Base-by-base conservation (phyloP, 192 early-diverging fungal genomes). In the Coemansia sp. region DNA sequence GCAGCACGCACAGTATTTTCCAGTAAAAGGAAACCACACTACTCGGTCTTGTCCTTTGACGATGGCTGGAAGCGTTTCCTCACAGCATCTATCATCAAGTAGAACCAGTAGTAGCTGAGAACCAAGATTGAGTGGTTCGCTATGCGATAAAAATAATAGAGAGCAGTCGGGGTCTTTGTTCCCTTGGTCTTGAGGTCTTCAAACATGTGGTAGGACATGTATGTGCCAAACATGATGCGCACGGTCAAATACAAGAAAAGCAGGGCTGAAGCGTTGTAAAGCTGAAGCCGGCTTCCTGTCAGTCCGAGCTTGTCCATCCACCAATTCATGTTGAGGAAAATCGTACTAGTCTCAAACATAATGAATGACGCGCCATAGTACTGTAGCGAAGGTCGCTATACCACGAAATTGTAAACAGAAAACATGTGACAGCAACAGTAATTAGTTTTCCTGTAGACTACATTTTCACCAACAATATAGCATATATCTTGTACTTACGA, bases 241-340 rank as follows among this genome's bases (percentile, higher is more conserved):
- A 85, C 86, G 30, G 55, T 34, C 53, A 98, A 89, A 76, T 95
- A 98, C 6, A 86, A 73, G 23, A 61, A 58, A 25, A 98, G 64
- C 45, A 98, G 72, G 14, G 89, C 54, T n/a, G 90, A 61, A 25
- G 93, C 95, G 65, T 98, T 98, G 64, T 91, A 82, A 52, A 89
- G 59, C 73, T 95, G 95, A 29, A 89, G 70, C 17, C 73, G 83
- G 27, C 83, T 81, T 50, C 94, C 95, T 27, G 91, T 91, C 82
- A 87, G 75, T 20, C 91, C 89, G 22, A 90, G 75, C 74, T 98
- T 98, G 83, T 98, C 95, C 87, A 80, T 61, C 72, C 72, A 82
- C 94, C 94, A 98, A 83, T 96, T 89, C 64, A 89, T 83, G 70
- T 96, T 95, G 38, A 97, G 83, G 62, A 95, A 95, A 14, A 91